Evolutionary conservation across 2,329 filamentous ascomycete genomes (phyloP).

Genomic region (Cladosporium colombiae): DNA sequence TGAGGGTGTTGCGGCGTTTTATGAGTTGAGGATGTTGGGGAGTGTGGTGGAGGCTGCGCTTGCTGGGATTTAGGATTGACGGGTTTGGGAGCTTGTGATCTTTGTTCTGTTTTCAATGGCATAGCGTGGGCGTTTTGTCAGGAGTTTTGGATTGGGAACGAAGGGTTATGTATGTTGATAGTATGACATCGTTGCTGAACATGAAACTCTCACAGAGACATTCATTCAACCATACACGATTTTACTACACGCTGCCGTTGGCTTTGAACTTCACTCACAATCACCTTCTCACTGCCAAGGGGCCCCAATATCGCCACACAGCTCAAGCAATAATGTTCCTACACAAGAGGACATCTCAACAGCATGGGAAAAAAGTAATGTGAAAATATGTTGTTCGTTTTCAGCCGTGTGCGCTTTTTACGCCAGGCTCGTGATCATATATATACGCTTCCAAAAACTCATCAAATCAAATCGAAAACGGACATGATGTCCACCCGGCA

Average conservation of each 20-base stretch:
- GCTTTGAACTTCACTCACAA: background rate
- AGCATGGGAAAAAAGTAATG: background rate
- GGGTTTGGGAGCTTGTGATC: background rate
- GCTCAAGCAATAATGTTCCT: background rate
- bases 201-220: background rate
- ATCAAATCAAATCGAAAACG: background rate
- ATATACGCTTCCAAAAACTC: background rate
- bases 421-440: background rate
- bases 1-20: constrained; percentile 73
- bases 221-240: background rate
- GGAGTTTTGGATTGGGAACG: background rate
- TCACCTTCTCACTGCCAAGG: background rate
- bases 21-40: constrained; percentile 78
- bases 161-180: background rate
- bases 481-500: too few relatives aligned
- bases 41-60: constrained; percentile 58
- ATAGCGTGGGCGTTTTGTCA: background rate
- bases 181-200: background rate
- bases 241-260: background rate
- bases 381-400: background rate
- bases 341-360: background rate
- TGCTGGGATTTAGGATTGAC: background rate
- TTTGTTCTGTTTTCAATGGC: background rate
- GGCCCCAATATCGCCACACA: background rate
- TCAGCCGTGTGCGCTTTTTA: background rate